Base-by-base conservation (phyloP, 257 asterid genomes). In the Euphrasia confusa region DNA sequence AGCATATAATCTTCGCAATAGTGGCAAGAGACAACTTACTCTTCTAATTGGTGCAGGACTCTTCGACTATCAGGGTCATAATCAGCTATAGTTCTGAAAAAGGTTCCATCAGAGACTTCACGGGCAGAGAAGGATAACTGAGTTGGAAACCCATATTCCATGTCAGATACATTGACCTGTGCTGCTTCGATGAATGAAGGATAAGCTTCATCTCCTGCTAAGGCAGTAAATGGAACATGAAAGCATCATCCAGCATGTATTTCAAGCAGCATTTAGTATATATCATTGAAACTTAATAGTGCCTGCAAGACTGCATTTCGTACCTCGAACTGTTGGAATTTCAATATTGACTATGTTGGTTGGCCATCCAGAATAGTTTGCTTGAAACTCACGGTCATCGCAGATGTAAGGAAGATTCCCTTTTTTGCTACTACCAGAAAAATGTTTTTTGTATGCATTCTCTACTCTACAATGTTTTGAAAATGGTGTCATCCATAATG, bases 301-400 rank as follows among this genome's bases (percentile, higher is more conserved):
- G 65, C 59, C 70, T 44, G 63, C 75, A 55, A 70, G 67, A 61
- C 68, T 64, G 54, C 37, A 72, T 40, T 57, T 53, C 56, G 35
- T 77, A 87, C 99, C 99, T 81, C 80, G 80, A 65, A 54, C 61
- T 60, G 88, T 74, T 75, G 97, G 99, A 71, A 89, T 73, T 80
- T 93, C 99, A 59, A 93, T 77, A 73, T 85, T 93, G 70, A 89
- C 69, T 69, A 89, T 75, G 71, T 93, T 93, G 15, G 99, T 93
- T 54, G 99, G 99, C 99, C 99, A 93, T 54, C 99, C 99, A 62
- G 99, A 93, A 72, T 83, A 87, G 75, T 89, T 83, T 2, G 81
- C 65, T 68, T 70, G 83, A 78, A 68, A 86, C 78, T 89, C 96
- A 5, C 68, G 76, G 68, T 84, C 89, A 42, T 87, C 91, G 52